A percentile compares a stretch with the other conserved stretches of the same genome.
Conservation (phyloP, 1,139 yeast genomes). For the Geotrichum siamense region DNA sequence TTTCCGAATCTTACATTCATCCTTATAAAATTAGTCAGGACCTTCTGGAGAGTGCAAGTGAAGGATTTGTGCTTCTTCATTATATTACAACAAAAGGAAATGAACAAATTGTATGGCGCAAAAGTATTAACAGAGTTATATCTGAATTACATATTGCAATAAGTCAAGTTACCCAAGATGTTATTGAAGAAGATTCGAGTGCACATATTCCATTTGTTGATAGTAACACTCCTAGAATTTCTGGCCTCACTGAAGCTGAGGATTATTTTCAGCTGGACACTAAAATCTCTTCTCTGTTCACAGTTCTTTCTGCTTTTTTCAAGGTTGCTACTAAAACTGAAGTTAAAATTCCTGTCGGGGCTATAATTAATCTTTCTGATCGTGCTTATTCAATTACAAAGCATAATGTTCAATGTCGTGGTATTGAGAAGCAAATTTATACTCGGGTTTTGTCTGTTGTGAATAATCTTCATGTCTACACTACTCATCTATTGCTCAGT, state of each 20-base stretch:
- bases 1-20: slow-evolving; percentile 34
- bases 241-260: slow-evolving; percentile 8
- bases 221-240: slow-evolving; percentile 7
- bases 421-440: slow-evolving; percentile 21
- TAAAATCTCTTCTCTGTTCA: slow-evolving; percentile 23
- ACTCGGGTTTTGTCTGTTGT: slow-evolving; percentile 20
- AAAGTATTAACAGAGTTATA: slow-evolving; percentile 22
- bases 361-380: slow-evolving; percentile 25
- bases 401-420: slow-evolving; percentile 19
- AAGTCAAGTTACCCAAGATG: slow-evolving; percentile 17
- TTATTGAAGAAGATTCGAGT: slow-evolving; percentile 24
- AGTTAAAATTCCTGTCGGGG: slow-evolving; percentile 30
- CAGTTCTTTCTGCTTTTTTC: slow-evolving; percentile 25
- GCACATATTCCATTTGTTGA: not conserved
- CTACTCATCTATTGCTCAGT: slow-evolving; percentile 19
- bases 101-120: slow-evolving; percentile 36
- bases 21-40: slow-evolving; percentile 32
- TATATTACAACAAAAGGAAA: slow-evolving; percentile 46
- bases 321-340: slow-evolving; percentile 24
- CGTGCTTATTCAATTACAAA: slow-evolving; percentile 24
- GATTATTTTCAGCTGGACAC: slow-evolving; percentile 9
- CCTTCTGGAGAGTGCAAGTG: slow-evolving; percentile 42
- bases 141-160: slow-evolving; percentile 26
- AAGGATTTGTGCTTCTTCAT: slow-evolving; percentile 56
- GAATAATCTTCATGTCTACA: slow-evolving; percentile 23